Evolutionary conservation across 2,329 filamentous ascomycete species (phyloP).

Genomic region (Triangularia setosa): DNA sequence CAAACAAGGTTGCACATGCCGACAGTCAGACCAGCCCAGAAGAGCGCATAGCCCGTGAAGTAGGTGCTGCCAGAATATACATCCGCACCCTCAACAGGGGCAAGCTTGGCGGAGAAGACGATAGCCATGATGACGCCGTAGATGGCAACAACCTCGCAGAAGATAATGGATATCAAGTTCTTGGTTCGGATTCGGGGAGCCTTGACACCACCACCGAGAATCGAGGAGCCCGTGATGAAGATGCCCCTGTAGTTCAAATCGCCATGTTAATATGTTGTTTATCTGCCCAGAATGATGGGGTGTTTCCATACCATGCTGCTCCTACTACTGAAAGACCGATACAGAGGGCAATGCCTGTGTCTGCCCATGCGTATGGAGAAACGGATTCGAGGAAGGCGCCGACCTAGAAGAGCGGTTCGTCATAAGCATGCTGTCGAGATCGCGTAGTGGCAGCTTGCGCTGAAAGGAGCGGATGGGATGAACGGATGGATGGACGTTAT

Average conservation of each 20-base stretch:
- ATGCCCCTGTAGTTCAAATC: conserved; percentile 68
- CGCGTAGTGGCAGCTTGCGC: conserved; percentile 2
- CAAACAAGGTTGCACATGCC: conserved; percentile 95
- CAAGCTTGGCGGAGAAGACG: conserved; percentile 88
- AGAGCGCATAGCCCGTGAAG: conserved; percentile 92
- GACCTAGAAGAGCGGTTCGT: conserved; percentile 51
- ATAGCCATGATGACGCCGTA: conserved; percentile 99
- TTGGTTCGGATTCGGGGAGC: conserved; percentile 97
- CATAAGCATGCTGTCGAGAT: conserved; percentile 26
- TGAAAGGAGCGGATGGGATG: not conserved
- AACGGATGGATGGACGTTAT: conserved; percentile 10
- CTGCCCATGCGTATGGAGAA: conserved; percentile 92
- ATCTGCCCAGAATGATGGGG: not conserved
- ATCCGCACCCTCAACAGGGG: conserved; percentile 57
- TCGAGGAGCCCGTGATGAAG: conserved; percentile 96
- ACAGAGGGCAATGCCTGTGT: conserved; percentile 84
- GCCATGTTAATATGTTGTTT: conserved; percentile 8
- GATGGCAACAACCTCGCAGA: conserved; percentile 99
- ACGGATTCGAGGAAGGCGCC: conserved; percentile 91
- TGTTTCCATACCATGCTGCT: conserved; percentile 76
- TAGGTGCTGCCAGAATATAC: conserved; percentile 75
- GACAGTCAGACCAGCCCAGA: conserved; percentile 93
- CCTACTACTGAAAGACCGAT: conserved; percentile 95
- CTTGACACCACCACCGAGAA: conserved; percentile 93
- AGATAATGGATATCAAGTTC: conserved; percentile 99